Conservation (phyloP, 2,329 filamentous ascomycete genomes). For the Aspergillus pseudotamarii region DNA sequence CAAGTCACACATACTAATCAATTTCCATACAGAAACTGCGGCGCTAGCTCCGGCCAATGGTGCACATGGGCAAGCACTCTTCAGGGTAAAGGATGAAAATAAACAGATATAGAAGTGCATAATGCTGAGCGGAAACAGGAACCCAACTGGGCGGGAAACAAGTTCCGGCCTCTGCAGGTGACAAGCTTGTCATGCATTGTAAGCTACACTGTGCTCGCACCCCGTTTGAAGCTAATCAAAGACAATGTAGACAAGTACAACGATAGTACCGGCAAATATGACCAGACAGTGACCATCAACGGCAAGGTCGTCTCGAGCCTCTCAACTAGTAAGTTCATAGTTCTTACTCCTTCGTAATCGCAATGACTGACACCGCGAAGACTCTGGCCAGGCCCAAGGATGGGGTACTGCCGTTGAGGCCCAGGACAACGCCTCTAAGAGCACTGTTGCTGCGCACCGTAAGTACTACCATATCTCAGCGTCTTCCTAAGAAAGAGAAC, state of each 20-base stretch:
- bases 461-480: slow-evolving; percentile 14
- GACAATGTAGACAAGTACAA: slow-evolving; percentile 33
- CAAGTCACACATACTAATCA: neutral
- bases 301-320: slow-evolving; percentile 31
- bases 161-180: slow-evolving; percentile 30
- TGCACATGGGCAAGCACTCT: slow-evolving; percentile 37
- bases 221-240: neutral
- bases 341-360: neutral
- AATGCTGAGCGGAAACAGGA: slow-evolving; percentile 1
- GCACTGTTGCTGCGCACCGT: slow-evolving; percentile 33
- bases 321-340: slow-evolving; percentile 26
- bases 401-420: slow-evolving; percentile 39
- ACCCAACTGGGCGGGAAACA: slow-evolving; percentile 30
- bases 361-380: slow-evolving; percentile 9
- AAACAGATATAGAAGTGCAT: neutral
- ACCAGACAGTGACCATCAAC: slow-evolving; percentile 34
- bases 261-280: slow-evolving; percentile 32
- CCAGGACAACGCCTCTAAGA: slow-evolving; percentile 31
- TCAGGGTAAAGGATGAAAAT: slow-evolving; percentile 18
- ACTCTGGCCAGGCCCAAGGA: slow-evolving; percentile 33
- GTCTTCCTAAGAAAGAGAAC: neutral
- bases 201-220: slow-evolving; percentile 4
- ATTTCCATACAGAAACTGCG: slow-evolving; percentile 28
- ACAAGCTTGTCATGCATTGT: slow-evolving; percentile 33
- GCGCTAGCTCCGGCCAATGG: slow-evolving; percentile 33